These are phyloP conservation scores for Hemisphaericaspora xylanilytica DNA, from an alignment of 1,139 yeast genomes.

Conservation along the genomic window DNA sequence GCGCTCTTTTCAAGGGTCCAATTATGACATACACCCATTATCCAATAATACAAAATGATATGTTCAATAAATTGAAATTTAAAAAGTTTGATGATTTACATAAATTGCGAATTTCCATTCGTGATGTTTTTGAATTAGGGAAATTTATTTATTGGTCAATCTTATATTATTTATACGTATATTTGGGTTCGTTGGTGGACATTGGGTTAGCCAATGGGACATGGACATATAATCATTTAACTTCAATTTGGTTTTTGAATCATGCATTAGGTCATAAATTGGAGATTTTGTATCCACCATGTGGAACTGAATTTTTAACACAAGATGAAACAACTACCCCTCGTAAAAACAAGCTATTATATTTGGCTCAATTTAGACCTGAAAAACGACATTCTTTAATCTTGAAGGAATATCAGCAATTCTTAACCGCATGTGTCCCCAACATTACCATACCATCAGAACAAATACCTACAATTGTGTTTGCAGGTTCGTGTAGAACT, in stretches of 20 bases:
- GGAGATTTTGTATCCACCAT: conserved; percentile 77
- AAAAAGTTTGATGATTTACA: conserved; percentile 17
- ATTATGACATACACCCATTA: conserved; percentile 87
- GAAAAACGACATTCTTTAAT: conserved; percentile 86
- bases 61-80: conserved; percentile 61
- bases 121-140: conserved; percentile 25
- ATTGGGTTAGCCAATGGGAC: conserved; percentile 78
- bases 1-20: conserved; percentile 60
- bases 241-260: conserved; percentile 54
- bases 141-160: conserved; percentile 73
- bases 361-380: conserved; percentile 91
- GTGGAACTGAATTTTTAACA: conserved; percentile 56
- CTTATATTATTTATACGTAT: conserved; percentile 59
- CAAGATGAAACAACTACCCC: neutral
- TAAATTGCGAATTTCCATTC: conserved; percentile 10
- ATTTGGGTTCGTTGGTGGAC: conserved; percentile 65
- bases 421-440: conserved; percentile 25
- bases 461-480: conserved; percentile 52
- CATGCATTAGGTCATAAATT: conserved; percentile 22
- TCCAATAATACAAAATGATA: conserved; percentile 86
- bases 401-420: conserved; percentile 58
- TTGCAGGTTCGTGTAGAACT: conserved; percentile 84
- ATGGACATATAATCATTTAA: conserved; percentile 84
- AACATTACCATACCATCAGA: conserved; percentile 15
- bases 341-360: conserved; percentile 61